Conservation (phyloP, 495 filamentous ascomycete species). For the Thozetella sp. region DNA sequence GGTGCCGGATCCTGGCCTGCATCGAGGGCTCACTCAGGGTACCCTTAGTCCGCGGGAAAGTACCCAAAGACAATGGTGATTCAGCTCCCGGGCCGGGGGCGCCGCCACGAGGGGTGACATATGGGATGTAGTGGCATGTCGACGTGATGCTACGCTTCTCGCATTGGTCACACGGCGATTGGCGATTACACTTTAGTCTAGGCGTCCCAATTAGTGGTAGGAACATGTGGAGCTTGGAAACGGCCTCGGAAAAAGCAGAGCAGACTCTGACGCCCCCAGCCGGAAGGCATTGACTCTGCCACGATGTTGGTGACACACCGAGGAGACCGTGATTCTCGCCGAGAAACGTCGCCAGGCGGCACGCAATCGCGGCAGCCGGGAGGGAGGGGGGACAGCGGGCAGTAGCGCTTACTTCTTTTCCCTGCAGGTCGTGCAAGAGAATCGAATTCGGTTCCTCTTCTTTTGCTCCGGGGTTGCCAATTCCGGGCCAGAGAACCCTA, state of each 20-base stretch:
- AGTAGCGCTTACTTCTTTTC: slow-evolving; percentile 51
- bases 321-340: background rate
- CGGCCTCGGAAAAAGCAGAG: too few species aligned
- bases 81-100: slow-evolving; percentile 18
- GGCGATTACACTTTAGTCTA: slow-evolving; percentile 56
- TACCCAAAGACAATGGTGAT: background rate
- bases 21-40: slow-evolving; percentile 35
- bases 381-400: too few species aligned
- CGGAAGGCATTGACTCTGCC: background rate
- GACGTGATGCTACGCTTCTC: slow-evolving; percentile 43
- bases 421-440: slow-evolving; percentile 56
- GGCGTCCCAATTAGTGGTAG: background rate
- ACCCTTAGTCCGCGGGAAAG: slow-evolving; percentile 4
- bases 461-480: slow-evolving; percentile 22
- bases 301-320: background rate
- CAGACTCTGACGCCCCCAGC: too few species aligned
- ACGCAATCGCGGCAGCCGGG: background rate
- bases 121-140: slow-evolving; percentile 42
- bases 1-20: slow-evolving; percentile 50
- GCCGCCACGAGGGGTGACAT: slow-evolving; percentile 8
- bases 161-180: slow-evolving; percentile 51
- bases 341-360: background rate
- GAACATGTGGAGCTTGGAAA: too few species aligned
- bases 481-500: background rate
- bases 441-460: slow-evolving; percentile 53